Evolutionary conservation across 768 basidiomycete species (phyloP).

Genomic region (Tricholoma sp.): DNA sequence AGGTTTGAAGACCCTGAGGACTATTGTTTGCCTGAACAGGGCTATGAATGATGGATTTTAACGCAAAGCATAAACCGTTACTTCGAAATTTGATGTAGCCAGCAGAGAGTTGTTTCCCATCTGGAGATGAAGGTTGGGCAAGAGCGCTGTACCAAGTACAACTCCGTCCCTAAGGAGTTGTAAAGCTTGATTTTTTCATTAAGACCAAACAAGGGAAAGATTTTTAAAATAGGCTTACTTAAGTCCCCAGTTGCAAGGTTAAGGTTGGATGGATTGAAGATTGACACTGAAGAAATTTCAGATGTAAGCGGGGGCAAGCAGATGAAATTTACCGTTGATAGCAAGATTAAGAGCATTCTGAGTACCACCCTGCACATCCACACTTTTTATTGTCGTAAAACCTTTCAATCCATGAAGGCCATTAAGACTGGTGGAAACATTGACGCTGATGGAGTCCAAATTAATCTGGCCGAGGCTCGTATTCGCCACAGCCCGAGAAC

Average conservation of each 20-base stretch:
- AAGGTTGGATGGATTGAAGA: constrained; percentile 65
- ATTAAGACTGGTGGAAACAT: constrained; percentile 54
- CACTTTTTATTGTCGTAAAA: constrained; percentile 46
- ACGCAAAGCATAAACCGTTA: constrained; percentile 23
- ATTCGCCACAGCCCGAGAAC: constrained; percentile 54
- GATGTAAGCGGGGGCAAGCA: background rate
- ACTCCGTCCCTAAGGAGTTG: constrained; percentile 49
- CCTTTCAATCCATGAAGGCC: constrained; percentile 60
- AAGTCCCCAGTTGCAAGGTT: constrained; percentile 58
- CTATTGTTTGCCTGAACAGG: constrained; percentile 49
- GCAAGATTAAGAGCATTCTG: constrained; percentile 50
- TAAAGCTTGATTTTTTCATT: constrained; percentile 33
- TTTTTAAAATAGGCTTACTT: constrained; percentile 39
- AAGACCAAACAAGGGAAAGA: background rate
- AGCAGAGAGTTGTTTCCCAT: constrained; percentile 56
- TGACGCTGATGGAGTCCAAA: constrained; percentile 67
- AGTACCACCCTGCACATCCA: constrained; percentile 66
- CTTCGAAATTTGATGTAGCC: constrained; percentile 48
- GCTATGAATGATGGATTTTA: constrained; percentile 5
- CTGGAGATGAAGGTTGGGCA: constrained; percentile 54
- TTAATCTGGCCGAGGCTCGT: constrained; percentile 60
- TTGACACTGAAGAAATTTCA: constrained; percentile 37
- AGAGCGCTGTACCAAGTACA: constrained; percentile 51
- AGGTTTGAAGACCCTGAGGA: constrained; percentile 53
- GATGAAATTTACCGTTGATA: constrained; percentile 43